Base-by-base conservation (phyloP, 1,139 yeast genomes). In the Blastobotrys indianensis region DNA sequence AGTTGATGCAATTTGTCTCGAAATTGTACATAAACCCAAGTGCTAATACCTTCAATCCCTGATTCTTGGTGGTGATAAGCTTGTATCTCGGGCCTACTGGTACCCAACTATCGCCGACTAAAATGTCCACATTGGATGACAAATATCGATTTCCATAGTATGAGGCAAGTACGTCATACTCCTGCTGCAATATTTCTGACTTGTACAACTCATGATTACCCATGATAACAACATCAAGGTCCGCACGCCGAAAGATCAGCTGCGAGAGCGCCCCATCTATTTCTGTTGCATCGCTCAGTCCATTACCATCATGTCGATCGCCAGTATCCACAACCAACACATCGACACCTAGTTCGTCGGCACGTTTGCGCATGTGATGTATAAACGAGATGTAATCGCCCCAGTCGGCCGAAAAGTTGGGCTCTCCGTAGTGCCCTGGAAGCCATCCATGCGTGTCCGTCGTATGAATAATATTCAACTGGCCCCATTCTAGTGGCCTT, bases 371-470 rank as follows among this genome's bases (percentile, higher is more conserved):
- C 61, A 86, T 63, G 46, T 76, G 78, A 11, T 64, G 55, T 1
- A 79, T 67, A 58, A 92, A 88, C 0, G 94, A 81, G 2, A 85
- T 62, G 53, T 85, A 86, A 59, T 92, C 95, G 8, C 97, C 98
- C 96, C 96, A 92, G 61, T 87, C 85, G 7, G 86, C 94, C 39
- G 82, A 75, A 62, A 82, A 92, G 50, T 76, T 77, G 28, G 75
- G 73, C 63, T 88, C 96, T 54, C 80, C 79, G 35, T 77, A 55
- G 65, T 90, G 97, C 0, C 97, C 97, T 4, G 90, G 79, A 51
- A 84, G 77, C 97, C 97, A 92, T 0, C 72, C 70, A 63, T 92
- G 98, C 2, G 97, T 90, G 58, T 92, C 98, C 1, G 97, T 92
- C 1, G 97, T 88, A 58, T 88, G 97, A 32, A 90, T 59, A 57